A percentile compares a stretch with the other conserved stretches of the same genome.
Evolutionary conservation across 2,329 filamentous ascomycete genomes (phyloP).

Genomic region (Fusarium nurragi): DNA sequence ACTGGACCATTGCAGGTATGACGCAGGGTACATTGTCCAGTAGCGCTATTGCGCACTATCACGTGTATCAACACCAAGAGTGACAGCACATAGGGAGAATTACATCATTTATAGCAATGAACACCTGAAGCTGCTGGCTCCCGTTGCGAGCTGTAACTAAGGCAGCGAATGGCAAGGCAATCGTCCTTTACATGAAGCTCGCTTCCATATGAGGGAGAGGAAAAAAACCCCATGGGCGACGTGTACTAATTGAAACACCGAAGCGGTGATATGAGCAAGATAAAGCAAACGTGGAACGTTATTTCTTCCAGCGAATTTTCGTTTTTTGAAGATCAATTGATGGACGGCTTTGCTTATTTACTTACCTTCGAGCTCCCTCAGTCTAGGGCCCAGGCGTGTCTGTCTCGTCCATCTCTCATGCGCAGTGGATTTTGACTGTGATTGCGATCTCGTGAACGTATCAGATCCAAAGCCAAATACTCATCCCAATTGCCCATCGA

Average conservation of each 20-base stretch:
- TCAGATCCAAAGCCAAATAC: not conserved
- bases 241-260: no score
- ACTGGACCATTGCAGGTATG: constrained; percentile 20
- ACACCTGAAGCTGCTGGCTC: not conserved
- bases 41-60: constrained; percentile 6
- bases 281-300: no score
- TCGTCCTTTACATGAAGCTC: no score
- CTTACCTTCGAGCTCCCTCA: not conserved
- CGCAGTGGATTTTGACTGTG: constrained; percentile 23
- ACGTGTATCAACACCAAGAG: constrained; percentile 30
- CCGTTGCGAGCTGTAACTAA: not conserved
- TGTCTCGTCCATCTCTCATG: constrained; percentile 13
- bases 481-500: not conserved
- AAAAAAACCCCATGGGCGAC: not conserved
- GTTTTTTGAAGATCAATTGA: not conserved
- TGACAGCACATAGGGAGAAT: constrained; percentile 12
- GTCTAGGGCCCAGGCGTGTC: not conserved
- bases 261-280: no score
- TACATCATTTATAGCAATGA: constrained; percentile 32
- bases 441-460: constrained; percentile 35
- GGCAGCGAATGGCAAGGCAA: no score
- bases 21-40: constrained; percentile 22
- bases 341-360: not conserved
- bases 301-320: not conserved
- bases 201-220: no score